phyloP scores from a whole-genome alignment of 2,329 filamentous ascomycete genomes.

The Penicillium fuscoglaucum region DNA sequence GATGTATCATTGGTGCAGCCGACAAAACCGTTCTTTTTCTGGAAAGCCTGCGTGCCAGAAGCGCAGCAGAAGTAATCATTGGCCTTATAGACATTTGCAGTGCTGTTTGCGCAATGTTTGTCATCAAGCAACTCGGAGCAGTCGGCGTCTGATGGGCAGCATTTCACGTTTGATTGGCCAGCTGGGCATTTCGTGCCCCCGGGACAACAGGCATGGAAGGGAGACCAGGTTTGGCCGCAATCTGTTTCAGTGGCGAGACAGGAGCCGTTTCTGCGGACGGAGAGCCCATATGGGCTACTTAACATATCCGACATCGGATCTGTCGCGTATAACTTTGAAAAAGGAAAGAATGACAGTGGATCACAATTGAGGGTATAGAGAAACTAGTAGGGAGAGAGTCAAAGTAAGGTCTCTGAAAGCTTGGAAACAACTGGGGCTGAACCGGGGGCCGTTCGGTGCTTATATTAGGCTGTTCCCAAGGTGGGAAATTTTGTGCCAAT shows the following conservation, averaged over 20 bases:
- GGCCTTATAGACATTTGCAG: conserved; percentile 25
- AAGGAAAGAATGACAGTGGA: too few relatives aligned
- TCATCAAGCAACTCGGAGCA: conserved; percentile 15
- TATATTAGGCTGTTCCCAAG: not conserved
- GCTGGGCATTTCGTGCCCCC: conserved; percentile 15
- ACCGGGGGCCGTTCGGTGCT: too few relatives aligned
- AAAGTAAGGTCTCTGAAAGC: not conserved
- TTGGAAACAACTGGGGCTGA: not conserved
- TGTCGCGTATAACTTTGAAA: not conserved
- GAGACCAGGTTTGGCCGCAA: conserved; percentile 23
- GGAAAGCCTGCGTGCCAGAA: conserved; percentile 13
- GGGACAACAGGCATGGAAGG: conserved; percentile 24
- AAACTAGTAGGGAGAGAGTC: not conserved
- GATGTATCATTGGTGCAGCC: conserved; percentile 17
- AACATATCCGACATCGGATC: conserved; percentile 2
- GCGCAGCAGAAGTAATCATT: conserved; percentile 28
- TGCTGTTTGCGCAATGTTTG: conserved; percentile 25
- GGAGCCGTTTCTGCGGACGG: conserved; percentile 21
- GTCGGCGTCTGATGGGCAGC: conserved; percentile 20
- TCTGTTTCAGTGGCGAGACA: conserved; percentile 20
- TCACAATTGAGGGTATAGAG: not conserved
- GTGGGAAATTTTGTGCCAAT: not conserved
- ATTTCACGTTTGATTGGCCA: conserved; percentile 17
- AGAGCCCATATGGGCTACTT: conserved; percentile 9
- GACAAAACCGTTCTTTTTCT: conserved; percentile 8